A percentile compares a stretch with the other conserved stretches of the same genome.
Evolutionary conservation across 371 early-diverging fungal genomes (phyloP).

Genomic region (Lichtheimia ramosa): DNA sequence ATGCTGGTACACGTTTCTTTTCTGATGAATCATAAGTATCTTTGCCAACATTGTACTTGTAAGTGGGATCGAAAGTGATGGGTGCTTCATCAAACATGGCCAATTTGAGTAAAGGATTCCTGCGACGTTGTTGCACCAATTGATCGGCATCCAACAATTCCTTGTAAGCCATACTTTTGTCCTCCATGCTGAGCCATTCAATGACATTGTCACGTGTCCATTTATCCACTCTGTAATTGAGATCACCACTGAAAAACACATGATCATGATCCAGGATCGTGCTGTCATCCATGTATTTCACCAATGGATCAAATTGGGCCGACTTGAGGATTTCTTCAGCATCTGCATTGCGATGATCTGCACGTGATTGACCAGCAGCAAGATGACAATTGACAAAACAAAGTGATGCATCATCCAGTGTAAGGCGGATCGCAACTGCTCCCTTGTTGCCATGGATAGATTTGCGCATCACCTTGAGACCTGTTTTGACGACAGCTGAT

Average conservation of each 20-base stretch:
- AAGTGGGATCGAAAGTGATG: conserved; percentile 79
- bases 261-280: conserved; percentile 73
- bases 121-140: conserved; percentile 51
- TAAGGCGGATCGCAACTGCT: conserved; percentile 74
- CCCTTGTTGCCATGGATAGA: conserved; percentile 87
- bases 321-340: conserved; percentile 71
- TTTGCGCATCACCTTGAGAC: conserved; percentile 68
- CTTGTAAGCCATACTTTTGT: conserved; percentile 16
- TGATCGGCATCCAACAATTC: conserved; percentile 66
- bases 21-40: conserved; percentile 77
- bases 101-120: conserved; percentile 58
- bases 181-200: conserved; percentile 33
- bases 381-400: conserved; percentile 89
- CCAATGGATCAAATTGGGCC: conserved; percentile 64
- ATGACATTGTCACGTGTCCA: conserved; percentile 56
- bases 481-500: conserved; percentile 72
- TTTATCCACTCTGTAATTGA: conserved; percentile 82
- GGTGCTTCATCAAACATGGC: conserved; percentile 65
- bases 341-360: conserved; percentile 74
- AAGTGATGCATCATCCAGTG: conserved; percentile 74
- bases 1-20: conserved; percentile 80
- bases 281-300: conserved; percentile 56
- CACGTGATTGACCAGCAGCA: conserved; percentile 81
- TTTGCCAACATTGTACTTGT: conserved; percentile 79
- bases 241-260: conserved; percentile 75